A percentile compares a stretch with the other conserved stretches of the same genome.
Evolutionary conservation across 2,329 filamentous ascomycete genomes (phyloP).

Genomic region (Dothideomycetes sp.): DNA sequence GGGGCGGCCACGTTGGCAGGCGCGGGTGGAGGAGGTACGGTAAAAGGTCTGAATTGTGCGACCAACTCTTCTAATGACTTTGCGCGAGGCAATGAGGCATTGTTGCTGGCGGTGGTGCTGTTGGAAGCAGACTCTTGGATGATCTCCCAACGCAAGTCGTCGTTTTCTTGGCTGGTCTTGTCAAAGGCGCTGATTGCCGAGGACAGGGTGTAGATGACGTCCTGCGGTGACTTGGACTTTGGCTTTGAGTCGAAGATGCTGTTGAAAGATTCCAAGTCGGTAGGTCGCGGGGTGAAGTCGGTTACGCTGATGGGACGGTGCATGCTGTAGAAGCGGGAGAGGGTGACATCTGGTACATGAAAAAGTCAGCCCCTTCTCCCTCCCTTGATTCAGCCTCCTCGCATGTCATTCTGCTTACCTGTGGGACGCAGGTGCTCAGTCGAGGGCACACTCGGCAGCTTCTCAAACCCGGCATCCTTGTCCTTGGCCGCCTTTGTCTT

Average conservation of each 20-base stretch:
- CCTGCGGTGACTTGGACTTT: conserved; percentile 26
- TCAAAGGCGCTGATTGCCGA: conserved; percentile 33
- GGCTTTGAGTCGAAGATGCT: conserved; percentile 61
- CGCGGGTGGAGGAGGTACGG: conserved; percentile 70
- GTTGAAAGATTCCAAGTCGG: conserved; percentile 68
- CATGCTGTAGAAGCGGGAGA: conserved; percentile 91
- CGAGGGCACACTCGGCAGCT: conserved; percentile 64
- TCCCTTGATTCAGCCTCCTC: too few species aligned
- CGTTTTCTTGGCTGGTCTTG: conserved; percentile 25
- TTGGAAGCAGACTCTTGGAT: conserved; percentile 27
- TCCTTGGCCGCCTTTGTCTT: conserved; percentile 18
- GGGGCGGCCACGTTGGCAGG: conserved; percentile 31
- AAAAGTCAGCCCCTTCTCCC: conserved; percentile 14
- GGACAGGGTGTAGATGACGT: conserved; percentile 38
- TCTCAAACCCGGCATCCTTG: conserved; percentile 41
- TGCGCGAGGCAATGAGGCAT: conserved; percentile 21
- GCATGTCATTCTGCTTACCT: conserved; percentile 10
- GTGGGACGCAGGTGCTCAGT: conserved; percentile 57
- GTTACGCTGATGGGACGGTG: conserved; percentile 89
- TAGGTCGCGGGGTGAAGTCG: conserved; percentile 63
- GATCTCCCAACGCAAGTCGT: conserved; percentile 30
- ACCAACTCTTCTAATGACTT: conserved; percentile 33
- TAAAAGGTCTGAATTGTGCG: conserved; percentile 59
- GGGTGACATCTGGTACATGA: conserved; percentile 59
- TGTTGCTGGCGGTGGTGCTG: conserved; percentile 24